These are phyloP conservation scores for Microcyclosporella mali DNA, from an alignment of 2,329 filamentous ascomycete genomes.

Conservation along the genomic window DNA sequence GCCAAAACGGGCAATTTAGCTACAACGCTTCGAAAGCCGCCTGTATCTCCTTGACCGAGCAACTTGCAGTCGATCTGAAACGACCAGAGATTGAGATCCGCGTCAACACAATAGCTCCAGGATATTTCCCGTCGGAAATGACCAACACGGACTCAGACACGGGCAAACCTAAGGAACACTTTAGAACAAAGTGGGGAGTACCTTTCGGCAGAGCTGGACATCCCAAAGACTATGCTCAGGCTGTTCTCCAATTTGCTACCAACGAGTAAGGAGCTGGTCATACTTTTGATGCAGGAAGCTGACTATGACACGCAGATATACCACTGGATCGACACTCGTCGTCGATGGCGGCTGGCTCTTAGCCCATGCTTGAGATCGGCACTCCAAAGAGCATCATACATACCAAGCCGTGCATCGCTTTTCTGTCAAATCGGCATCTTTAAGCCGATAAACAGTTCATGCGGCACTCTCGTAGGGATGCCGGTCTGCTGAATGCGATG, in stretches of 20 bases:
- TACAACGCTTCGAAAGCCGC: constrained; percentile 48
- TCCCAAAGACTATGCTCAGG: constrained; percentile 47
- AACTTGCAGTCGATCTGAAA: constrained; percentile 49
- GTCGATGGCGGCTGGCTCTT: constrained; percentile 57
- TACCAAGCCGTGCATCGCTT: too few species aligned
- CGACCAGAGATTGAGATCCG: constrained; percentile 46
- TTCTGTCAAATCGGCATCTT: too few species aligned
- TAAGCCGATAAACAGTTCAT: too few species aligned
- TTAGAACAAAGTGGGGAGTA: constrained; percentile 31
- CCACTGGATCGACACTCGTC: constrained; percentile 56
- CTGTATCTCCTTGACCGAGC: constrained; percentile 50
- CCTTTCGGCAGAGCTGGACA: constrained; percentile 35
- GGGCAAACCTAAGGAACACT: constrained; percentile 47
- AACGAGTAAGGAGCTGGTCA: constrained; percentile 44
- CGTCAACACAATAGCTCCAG: constrained; percentile 53
- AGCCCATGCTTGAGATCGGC: constrained; percentile 20
- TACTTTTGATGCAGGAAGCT: constrained; percentile 24
- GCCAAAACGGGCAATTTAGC: constrained; percentile 40
- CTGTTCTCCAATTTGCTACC: constrained; percentile 49
- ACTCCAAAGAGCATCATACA: too few species aligned
- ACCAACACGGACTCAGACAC: constrained; percentile 45
- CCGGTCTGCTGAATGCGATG: too few species aligned
- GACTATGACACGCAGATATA: constrained; percentile 44
- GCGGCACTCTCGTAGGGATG: too few species aligned
- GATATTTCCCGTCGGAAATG: constrained; percentile 54